Percentiles rank a stretch among this genome's conserved stretches.
Evolutionary conservation across 345 rosid species (phyloP).

Genomic region (Populus tremula): DNA sequence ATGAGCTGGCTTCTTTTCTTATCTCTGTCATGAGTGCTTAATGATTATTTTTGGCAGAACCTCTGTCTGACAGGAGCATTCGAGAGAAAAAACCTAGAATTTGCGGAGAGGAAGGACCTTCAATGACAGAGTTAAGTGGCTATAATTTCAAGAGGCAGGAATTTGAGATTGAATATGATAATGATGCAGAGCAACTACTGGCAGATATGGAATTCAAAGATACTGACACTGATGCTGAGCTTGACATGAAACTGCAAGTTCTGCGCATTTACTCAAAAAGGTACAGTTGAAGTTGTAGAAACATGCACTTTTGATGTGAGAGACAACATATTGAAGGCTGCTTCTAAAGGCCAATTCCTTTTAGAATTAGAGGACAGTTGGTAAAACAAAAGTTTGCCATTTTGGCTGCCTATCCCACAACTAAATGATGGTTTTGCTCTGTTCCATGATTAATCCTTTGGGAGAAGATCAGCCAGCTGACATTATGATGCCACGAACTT

Average conservation of each 20-base stretch:
- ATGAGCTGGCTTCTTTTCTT: background rate
- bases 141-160: conserved; percentile 89
- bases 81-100: conserved; percentile 83
- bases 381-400: background rate
- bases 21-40: background rate
- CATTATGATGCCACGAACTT: background rate
- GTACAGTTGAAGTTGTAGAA: conserved; percentile 24
- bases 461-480: background rate
- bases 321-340: background rate
- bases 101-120: conserved; percentile 67
- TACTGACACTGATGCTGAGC: conserved; percentile 70
- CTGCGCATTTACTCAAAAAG: conserved; percentile 79
- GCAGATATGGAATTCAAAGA: conserved; percentile 96
- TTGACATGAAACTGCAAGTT: conserved; percentile 70
- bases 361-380: background rate
- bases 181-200: conserved; percentile 87
- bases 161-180: conserved; percentile 92
- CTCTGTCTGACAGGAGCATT: conserved; percentile 73
- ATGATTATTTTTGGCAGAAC: conserved; percentile 39
- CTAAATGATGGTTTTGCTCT: background rate
- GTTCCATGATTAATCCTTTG: background rate
- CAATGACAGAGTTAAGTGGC: conserved; percentile 73
- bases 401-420: background rate
- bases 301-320: background rate
- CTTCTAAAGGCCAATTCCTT: background rate